Evolutionary conservation across 1,284 basidiomycete genomes (phyloP), one percentile per base, ranked within the genome.

Genomic region (Takashimella koratensis): DNA sequence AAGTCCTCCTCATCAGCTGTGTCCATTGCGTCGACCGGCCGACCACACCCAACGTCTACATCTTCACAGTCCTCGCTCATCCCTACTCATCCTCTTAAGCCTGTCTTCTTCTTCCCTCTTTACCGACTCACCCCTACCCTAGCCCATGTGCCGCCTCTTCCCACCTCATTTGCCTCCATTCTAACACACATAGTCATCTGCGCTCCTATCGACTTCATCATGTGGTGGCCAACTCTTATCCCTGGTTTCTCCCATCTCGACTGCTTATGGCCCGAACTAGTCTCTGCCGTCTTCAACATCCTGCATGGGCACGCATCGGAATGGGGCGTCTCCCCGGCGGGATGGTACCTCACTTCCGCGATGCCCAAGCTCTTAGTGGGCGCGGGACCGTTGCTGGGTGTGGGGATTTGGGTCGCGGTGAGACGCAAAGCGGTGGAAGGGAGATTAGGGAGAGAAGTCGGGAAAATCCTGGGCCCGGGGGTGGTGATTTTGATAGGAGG

Each of bases 251-350:
- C 65, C 1, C 45, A 54, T 22, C 57, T 43, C 56, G 79, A 78
- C 66, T 78, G 82, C 5, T 68, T 93, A 1, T 97, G 93, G 93
- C 95, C 95, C 0, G 96, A 98, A 69, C 77, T 91, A 13, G 78
- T 83, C 4, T 83, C 85, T 1, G 63, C 94, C 20, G 83, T 86
- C 58, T 98, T 92, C 79, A 98, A 98, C 67, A 84, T 97, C 22
- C 78, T 87, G 16, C 76, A 91, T 68, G 91, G 92, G 21, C 90
- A 95, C 69, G 87, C 88, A 45, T 78, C 85, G 0, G 85, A 95
- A 23, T 98, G 95, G 95, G 95, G 96, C 59, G 87, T 94, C 71
- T 73, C 86, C 13, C 90, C 93, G 0, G 77, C 77, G 27, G 79
- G 84, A 56, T 79, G 83, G 1, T 98, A 98, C 75, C 79, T 89